A percentile compares a stretch with the other conserved stretches of the same genome.
Conservation (phyloP, 2,329 filamentous ascomycete species). For the Phaeosphaeria sp. region DNA sequence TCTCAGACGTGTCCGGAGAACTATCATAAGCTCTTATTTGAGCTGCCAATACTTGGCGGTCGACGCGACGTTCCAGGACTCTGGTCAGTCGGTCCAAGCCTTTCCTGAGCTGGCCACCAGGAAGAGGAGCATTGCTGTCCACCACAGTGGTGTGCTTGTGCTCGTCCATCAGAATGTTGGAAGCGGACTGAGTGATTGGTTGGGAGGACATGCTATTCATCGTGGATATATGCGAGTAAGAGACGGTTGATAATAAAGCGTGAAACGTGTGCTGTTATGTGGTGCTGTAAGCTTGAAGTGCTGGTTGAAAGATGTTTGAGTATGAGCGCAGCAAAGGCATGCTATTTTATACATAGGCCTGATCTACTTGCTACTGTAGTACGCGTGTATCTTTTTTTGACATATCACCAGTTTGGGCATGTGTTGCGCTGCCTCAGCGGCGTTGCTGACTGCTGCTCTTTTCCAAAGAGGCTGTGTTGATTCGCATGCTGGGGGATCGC, state of each 20-base stretch:
- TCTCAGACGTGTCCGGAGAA: background rate
- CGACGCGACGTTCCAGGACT: conserved; percentile 16
- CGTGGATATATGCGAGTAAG: background rate
- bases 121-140: background rate
- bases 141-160: background rate
- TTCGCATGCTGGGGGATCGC: background rate
- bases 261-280: background rate
- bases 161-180: background rate
- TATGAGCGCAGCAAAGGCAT: background rate
- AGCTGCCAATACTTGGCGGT: conserved; percentile 18
- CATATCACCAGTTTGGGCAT: background rate
- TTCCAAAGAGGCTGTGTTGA: background rate
- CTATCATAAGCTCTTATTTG: conserved; percentile 15
- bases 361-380: background rate
- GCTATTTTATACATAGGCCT: background rate
- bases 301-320: background rate
- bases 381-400: background rate
- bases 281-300: background rate
- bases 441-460: background rate
- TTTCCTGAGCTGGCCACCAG: conserved; percentile 10
- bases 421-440: conserved; percentile 1
- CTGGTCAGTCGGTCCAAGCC: conserved; percentile 12
- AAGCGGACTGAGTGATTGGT: background rate
- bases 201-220: background rate
- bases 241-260: background rate